Evolutionary conservation across 176 grass and related monocot species (phyloP).

Genomic region (Oryza coarctata): DNA sequence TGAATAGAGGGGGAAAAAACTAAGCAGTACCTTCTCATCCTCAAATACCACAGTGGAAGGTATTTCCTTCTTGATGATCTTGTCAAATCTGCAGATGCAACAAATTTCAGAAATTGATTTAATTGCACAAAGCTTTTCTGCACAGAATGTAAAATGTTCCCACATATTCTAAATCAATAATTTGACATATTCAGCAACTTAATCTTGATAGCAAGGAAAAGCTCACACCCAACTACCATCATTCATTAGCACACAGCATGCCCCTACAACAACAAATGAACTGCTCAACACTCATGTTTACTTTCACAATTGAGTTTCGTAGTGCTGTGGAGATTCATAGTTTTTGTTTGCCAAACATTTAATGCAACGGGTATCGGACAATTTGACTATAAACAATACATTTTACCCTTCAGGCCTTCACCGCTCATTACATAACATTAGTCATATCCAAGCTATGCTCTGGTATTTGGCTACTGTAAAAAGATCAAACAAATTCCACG

Average conservation of each 20-base stretch:
- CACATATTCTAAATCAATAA: neutral
- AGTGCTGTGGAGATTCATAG: neutral
- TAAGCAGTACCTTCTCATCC: conserved; percentile 70
- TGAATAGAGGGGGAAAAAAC: neutral
- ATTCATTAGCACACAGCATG: neutral
- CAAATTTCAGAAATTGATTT: conserved; percentile 27
- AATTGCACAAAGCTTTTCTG: conserved; percentile 12
- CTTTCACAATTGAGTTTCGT: neutral
- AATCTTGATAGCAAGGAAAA: neutral
- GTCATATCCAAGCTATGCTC: neutral
- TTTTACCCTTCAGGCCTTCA: neutral
- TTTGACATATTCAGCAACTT: conserved; percentile 10
- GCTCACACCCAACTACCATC: neutral
- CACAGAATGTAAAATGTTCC: conserved; percentile 10
- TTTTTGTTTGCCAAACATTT: neutral
- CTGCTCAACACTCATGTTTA: neutral
- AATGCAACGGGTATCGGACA: neutral
- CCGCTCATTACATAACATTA: neutral
- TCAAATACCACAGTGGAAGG: conserved; percentile 86
- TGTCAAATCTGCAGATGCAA: conserved; percentile 85
- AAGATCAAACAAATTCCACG: neutral
- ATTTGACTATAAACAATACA: neutral
- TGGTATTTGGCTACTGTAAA: neutral
- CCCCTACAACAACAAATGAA: neutral
- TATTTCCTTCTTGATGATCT: conserved; percentile 92